Conservation (phyloP, 192 early-diverging fungal genomes). For the Coemansia sp. region DNA sequence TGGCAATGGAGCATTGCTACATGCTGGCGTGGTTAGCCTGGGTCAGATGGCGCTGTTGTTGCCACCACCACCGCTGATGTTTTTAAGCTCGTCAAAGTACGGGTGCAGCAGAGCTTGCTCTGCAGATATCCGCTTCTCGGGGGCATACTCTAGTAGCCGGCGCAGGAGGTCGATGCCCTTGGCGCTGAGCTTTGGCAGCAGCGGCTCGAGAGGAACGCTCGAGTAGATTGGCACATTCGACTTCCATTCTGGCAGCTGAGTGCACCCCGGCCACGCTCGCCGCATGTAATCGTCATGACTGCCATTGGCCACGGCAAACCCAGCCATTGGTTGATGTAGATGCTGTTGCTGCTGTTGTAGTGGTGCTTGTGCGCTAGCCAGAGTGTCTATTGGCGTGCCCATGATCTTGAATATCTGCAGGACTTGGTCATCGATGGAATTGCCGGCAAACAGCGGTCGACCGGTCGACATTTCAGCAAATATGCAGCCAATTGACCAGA, state of each 20-base stretch:
- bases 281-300: slow-evolving; percentile 22
- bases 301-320: background rate
- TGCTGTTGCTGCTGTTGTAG: background rate
- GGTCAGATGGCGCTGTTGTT: slow-evolving; percentile 10
- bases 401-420: slow-evolving; percentile 87
- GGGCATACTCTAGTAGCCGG: slow-evolving; percentile 70
- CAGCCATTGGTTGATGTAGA: no score
- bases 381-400: slow-evolving; percentile 65
- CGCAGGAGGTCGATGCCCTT: slow-evolving; percentile 83
- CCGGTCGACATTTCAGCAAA: slow-evolving; percentile 90
- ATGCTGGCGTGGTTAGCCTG: background rate
- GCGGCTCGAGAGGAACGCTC: slow-evolving; percentile 65
- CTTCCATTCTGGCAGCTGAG: slow-evolving; percentile 85
- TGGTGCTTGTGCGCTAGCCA: background rate
- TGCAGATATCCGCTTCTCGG: slow-evolving; percentile 77
- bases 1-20: background rate
- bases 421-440: slow-evolving; percentile 83
- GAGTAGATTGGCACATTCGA: slow-evolving; percentile 76
- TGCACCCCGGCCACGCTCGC: slow-evolving; percentile 75
- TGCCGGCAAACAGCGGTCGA: slow-evolving; percentile 88
- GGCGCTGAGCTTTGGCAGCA: slow-evolving; percentile 81
- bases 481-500: slow-evolving; percentile 87
- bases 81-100: slow-evolving; percentile 51
- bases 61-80: slow-evolving; percentile 11
- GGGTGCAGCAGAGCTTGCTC: slow-evolving; percentile 65